Conservation (phyloP, 2,329 filamentous ascomycete genomes). For the Paraphaeosphaeria sporulosa region DNA sequence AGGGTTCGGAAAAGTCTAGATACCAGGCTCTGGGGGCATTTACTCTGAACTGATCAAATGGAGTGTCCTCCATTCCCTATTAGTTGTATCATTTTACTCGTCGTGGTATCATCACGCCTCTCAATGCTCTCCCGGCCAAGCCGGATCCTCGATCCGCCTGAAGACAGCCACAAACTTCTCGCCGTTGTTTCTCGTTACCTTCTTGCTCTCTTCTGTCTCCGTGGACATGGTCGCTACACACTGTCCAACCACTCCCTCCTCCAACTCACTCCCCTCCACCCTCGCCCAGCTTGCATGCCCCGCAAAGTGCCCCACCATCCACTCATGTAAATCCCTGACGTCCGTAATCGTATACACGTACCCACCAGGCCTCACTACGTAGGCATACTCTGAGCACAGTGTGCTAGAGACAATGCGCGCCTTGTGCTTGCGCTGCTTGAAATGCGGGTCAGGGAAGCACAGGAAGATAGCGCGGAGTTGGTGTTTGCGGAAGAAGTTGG, state of each 20-base stretch:
- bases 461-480: conserved; percentile 94
- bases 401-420: conserved; percentile 90
- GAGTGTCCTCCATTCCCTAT: background rate
- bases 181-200: conserved; percentile 89
- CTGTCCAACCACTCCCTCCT: conserved; percentile 74
- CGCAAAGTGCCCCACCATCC: conserved; percentile 90
- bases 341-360: conserved; percentile 97
- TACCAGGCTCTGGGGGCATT: conserved; percentile 4
- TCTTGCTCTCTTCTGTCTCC: conserved; percentile 97
- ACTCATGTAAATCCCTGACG: conserved; percentile 89
- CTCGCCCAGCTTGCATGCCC: conserved; percentile 81
- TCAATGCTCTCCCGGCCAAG: conserved; percentile 63
- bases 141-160: conserved; percentile 78
- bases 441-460: conserved; percentile 98
- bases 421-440: conserved; percentile 97
- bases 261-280: conserved; percentile 67
- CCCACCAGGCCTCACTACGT: conserved; percentile 81
- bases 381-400: conserved; percentile 92
- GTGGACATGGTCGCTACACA: conserved; percentile 77
- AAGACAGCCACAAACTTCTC: conserved; percentile 92
- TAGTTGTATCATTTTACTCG: background rate
- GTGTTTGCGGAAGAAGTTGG: conserved; percentile 86
- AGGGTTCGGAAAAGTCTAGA: conserved; percentile 13
- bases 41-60: background rate
- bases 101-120: background rate